Conservation (phyloP, 192 early-diverging fungal species). For the Coemansia sp. region DNA sequence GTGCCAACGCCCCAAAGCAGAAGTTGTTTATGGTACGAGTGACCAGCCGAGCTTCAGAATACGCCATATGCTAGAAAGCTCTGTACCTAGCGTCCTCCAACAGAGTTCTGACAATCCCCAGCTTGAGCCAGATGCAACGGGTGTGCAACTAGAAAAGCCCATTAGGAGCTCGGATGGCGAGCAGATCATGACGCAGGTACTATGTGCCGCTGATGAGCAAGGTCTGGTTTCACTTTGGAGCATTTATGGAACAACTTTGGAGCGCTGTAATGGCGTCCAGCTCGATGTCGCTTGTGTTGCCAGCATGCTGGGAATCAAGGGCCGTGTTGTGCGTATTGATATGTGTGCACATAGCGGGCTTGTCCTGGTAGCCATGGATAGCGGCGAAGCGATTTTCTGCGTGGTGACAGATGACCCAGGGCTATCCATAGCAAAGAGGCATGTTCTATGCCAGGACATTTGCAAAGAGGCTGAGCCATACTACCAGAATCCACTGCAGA, state of each 20-base stretch:
- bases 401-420: conserved; percentile 18
- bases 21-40: background rate
- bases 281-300: conserved; percentile 10
- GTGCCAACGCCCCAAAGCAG: conserved; percentile 2
- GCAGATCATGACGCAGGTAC: conserved; percentile 6
- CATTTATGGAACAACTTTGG: background rate
- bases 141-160: background rate
- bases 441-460: conserved; percentile 8
- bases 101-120: no score
- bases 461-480: conserved; percentile 11
- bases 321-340: conserved; percentile 2
- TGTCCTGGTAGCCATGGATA: conserved; percentile 23
- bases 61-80: background rate
- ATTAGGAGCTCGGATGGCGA: background rate
- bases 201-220: conserved; percentile 8
- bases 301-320: conserved; percentile 26
- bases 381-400: conserved; percentile 29
- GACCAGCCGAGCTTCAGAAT: background rate
- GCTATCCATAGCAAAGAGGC: conserved; percentile 7
- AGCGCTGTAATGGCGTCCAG: conserved; percentile 12
- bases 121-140: background rate
- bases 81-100: background rate
- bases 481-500: conserved; percentile 8
- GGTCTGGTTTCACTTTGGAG: conserved; percentile 33
- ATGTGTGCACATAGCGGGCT: conserved; percentile 26